Evolutionary conservation across 176 grass and related monocot genomes (phyloP).

Genomic region (Oryza coarctata): DNA sequence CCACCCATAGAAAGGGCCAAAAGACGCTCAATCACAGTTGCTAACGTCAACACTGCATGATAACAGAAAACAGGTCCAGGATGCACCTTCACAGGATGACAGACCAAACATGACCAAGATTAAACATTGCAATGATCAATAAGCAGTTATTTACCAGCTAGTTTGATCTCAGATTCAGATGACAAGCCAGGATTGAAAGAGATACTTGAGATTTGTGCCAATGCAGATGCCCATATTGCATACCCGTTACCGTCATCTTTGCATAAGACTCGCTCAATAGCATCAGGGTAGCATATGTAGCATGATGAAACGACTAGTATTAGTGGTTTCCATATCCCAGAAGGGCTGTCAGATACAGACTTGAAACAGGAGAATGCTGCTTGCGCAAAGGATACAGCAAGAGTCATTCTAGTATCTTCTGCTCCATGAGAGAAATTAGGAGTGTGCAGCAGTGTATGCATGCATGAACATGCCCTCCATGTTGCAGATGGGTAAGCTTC

Average conservation of each 20-base stretch:
- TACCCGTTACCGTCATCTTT: conserved; percentile 50
- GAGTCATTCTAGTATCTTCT: conserved; percentile 42
- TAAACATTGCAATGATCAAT: background rate
- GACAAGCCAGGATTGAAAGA: conserved; percentile 56
- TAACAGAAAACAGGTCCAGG: conserved; percentile 20
- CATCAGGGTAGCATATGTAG: conserved; percentile 76
- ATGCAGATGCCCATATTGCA: conserved; percentile 51
- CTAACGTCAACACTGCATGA: conserved; percentile 61
- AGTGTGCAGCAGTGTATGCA: conserved; percentile 69
- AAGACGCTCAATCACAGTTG: conserved; percentile 52
- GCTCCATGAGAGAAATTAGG: conserved; percentile 47
- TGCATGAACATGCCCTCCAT: conserved; percentile 76
- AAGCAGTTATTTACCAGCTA: conserved; percentile 54
- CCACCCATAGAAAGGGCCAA: conserved; percentile 37
- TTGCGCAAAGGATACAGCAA: conserved; percentile 49
- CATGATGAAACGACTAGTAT: conserved; percentile 73
- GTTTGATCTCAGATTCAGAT: conserved; percentile 75
- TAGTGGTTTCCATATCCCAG: conserved; percentile 63
- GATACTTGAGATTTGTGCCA: conserved; percentile 65
- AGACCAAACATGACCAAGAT: background rate
- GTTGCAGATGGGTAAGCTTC: conserved; percentile 74
- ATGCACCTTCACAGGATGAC: background rate
- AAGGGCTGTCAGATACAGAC: conserved; percentile 54
- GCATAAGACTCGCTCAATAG: conserved; percentile 52
- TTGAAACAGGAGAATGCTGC: conserved; percentile 59